Conservation (phyloP, 495 filamentous ascomycete species). For the Podospora conica region DNA sequence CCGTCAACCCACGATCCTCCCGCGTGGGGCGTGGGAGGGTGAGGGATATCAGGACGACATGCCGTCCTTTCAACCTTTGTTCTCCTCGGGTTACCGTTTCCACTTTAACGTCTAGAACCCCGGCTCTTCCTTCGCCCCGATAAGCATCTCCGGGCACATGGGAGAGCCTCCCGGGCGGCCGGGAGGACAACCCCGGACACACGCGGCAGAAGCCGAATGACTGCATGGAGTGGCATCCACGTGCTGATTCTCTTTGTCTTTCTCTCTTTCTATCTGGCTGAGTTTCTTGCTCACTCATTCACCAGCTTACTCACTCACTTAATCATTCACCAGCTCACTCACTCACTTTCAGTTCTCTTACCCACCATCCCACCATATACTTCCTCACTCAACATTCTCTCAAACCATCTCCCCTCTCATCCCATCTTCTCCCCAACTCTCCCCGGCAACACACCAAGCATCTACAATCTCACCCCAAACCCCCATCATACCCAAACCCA, state of each 20-base stretch:
- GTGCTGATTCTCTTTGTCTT: not conserved
- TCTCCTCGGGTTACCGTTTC: not conserved
- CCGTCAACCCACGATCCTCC: not conserved
- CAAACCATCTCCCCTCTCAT: too few relatives aligned
- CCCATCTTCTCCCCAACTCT: too few relatives aligned
- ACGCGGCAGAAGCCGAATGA: not conserved
- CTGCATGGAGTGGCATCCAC: not conserved
- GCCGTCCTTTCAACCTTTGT: not conserved
- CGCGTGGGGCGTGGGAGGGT: not conserved
- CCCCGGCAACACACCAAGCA: too few relatives aligned
- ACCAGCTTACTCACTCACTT: too few relatives aligned
- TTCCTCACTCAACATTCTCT: not conserved
- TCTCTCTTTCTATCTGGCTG: too few relatives aligned
- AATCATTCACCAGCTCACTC: too few relatives aligned
- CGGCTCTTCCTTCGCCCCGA: not conserved
- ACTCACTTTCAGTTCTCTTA: too few relatives aligned
- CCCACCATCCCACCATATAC: too few relatives aligned
- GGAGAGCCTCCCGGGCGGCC: not conserved
- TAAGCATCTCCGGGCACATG: not conserved
- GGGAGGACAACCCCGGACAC: too few relatives aligned
- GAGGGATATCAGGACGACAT: not conserved
- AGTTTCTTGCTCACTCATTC: too few relatives aligned
- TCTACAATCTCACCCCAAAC: too few relatives aligned
- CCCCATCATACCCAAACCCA: too few relatives aligned
- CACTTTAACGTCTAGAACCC: not conserved